Evolutionary conservation across 2,329 filamentous ascomycete species (phyloP).

Genomic region (Tolypocladium nubicola): DNA sequence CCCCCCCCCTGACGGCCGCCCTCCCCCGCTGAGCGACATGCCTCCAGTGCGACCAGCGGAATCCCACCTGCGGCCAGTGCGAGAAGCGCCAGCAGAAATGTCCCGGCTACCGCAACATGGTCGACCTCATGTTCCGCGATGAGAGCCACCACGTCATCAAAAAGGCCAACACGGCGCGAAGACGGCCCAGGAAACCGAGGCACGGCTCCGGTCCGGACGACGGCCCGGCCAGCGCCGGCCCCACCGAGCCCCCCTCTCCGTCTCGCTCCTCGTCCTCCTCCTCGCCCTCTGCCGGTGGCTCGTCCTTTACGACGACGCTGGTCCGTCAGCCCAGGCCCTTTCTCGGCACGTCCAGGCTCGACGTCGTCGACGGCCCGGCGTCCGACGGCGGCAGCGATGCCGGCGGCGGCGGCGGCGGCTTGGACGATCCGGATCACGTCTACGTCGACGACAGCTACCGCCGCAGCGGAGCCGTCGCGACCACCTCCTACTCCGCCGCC

Average conservation of each 20-base stretch:
- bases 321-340: slow-evolving; percentile 1
- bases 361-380: background rate
- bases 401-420: background rate
- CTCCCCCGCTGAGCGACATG: background rate
- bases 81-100: slow-evolving; percentile 39
- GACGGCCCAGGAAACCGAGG: slow-evolving; percentile 12
- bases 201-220: slow-evolving; percentile 1
- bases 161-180: slow-evolving; percentile 30
- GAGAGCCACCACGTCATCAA: slow-evolving; percentile 45
- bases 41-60: slow-evolving; percentile 40
- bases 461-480: background rate
- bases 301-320: background rate
- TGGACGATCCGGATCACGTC: background rate
- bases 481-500: background rate
- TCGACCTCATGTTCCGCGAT: slow-evolving; percentile 48
- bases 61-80: slow-evolving; percentile 43
- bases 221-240: background rate
- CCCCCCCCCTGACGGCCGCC: slow-evolving; percentile 3
- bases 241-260: background rate
- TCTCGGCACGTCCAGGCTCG: background rate
- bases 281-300: background rate
- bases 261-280: slow-evolving; percentile 1
- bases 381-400: background rate
- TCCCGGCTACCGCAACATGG: slow-evolving; percentile 43
- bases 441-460: background rate